A percentile compares a stretch with the other conserved stretches of the same genome.
Conservation (phyloP, 1,284 basidiomycete species). For the Apiotrichum brassicae region DNA sequence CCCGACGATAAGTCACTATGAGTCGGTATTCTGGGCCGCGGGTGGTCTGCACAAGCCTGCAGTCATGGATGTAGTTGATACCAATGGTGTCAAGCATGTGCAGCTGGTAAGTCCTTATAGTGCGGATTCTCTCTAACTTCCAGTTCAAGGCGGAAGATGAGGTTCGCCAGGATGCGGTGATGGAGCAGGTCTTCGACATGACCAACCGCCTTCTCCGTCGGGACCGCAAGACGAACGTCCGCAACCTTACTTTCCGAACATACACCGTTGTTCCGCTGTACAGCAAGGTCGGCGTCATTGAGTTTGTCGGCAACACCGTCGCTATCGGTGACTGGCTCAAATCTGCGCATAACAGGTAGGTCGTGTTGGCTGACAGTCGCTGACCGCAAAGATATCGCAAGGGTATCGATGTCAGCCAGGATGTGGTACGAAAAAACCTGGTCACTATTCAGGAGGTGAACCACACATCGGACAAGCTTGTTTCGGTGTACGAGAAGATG, state of each 20-base stretch:
- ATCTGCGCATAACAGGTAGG: conserved; percentile 58
- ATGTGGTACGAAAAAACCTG: conserved; percentile 25
- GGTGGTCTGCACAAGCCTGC: conserved; percentile 83
- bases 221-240: conserved; percentile 68
- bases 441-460: conserved; percentile 37
- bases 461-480: conserved; percentile 37
- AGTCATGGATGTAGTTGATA: conserved; percentile 64
- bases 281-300: conserved; percentile 73
- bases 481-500: conserved; percentile 54
- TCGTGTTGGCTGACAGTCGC: background rate
- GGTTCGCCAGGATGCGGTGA: conserved; percentile 91
- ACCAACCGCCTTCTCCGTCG: conserved; percentile 70
- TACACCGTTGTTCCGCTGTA: conserved; percentile 87
- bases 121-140: conserved; percentile 1
- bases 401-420: conserved; percentile 20
- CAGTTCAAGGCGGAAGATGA: conserved; percentile 95
- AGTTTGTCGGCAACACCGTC: conserved; percentile 79
- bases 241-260: conserved; percentile 68
- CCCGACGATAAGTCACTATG: conserved; percentile 62
- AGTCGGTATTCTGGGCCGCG: conserved; percentile 57
- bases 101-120: conserved; percentile 61
- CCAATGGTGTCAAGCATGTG: conserved; percentile 62
- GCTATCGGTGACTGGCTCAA: conserved; percentile 62
- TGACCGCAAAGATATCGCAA: conserved; percentile 35
- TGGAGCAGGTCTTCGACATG: conserved; percentile 95